These are phyloP conservation scores for Metschnikowia shivogae DNA, from an alignment of 805 yeast species.

Conservation along the genomic window DNA sequence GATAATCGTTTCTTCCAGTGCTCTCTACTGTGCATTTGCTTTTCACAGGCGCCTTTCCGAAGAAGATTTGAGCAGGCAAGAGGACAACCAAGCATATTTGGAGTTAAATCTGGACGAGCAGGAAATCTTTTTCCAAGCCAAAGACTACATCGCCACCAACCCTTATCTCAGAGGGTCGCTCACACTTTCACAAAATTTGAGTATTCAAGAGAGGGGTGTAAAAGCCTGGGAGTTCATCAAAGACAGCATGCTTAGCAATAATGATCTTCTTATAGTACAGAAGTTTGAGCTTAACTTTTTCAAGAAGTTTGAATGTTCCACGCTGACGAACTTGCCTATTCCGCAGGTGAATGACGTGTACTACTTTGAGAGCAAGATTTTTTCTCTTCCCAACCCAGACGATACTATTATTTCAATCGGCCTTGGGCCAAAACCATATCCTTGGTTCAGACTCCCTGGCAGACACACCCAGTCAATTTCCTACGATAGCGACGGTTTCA, in stretches of 20 bases:
- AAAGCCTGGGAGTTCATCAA: conserved; percentile 84
- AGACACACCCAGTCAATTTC: conserved; percentile 78
- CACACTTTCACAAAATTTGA: conserved; percentile 54
- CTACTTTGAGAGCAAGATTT: conserved; percentile 84
- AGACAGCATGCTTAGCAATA: conserved; percentile 50
- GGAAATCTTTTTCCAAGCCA: conserved; percentile 63
- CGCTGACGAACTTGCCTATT: conserved; percentile 79
- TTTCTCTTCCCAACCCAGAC: conserved; percentile 58
- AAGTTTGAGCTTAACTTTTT: conserved; percentile 58
- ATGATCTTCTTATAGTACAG: conserved; percentile 58
- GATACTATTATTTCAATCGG: conserved; percentile 68
- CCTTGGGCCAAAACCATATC: conserved; percentile 82
- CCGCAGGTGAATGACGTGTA: conserved; percentile 81
- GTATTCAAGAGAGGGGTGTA: conserved; percentile 83
- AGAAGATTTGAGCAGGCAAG: conserved; percentile 9
- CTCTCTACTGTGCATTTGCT: conserved; percentile 3
- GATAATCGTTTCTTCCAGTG: conserved; percentile 1
- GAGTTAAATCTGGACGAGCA: conserved; percentile 66
- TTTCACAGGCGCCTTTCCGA: conserved; percentile 4
- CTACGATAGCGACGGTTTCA: conserved; percentile 82
- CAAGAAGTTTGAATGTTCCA: conserved; percentile 58
- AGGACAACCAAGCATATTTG: conserved; percentile 17
- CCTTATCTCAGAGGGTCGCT: conserved; percentile 41
- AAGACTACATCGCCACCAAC: conserved; percentile 39
- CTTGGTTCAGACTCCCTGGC: conserved; percentile 90